phyloP scores from a whole-genome alignment of 164 flowering plant genomes.

The Stephania japonica region DNA sequence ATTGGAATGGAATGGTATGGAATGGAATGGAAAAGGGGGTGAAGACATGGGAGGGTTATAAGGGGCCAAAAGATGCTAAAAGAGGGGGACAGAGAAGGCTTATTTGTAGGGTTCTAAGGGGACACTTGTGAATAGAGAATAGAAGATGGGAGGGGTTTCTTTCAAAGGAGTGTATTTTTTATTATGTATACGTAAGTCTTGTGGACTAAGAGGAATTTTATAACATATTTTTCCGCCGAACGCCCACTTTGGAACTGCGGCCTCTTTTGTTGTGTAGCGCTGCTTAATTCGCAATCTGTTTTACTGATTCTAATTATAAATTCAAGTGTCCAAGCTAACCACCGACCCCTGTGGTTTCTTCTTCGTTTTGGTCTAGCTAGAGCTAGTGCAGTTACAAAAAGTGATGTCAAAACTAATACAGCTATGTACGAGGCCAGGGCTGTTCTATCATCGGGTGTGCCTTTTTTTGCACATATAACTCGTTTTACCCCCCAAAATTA shows the following conservation, averaged over 20 bases:
- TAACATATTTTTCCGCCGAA: slow-evolving; percentile 58
- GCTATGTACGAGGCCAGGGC: no score
- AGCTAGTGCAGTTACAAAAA: no score
- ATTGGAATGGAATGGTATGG: not conserved
- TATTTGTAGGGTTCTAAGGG: slow-evolving; percentile 63
- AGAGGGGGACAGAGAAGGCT: slow-evolving; percentile 44
- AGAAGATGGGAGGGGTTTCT: not conserved
- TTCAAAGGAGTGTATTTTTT: not conserved
- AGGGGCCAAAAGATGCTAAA: slow-evolving; percentile 19
- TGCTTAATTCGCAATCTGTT: not conserved
- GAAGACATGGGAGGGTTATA: slow-evolving; percentile 30
- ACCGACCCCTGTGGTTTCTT: not conserved
- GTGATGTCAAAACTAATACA: no score
- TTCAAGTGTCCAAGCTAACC: not conserved
- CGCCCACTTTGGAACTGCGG: slow-evolving; percentile 78
- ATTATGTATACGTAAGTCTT: slow-evolving; percentile 5
- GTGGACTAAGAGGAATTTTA: not conserved
- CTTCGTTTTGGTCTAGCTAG: no score
- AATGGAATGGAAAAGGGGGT: not conserved
- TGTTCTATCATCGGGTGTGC: no score
- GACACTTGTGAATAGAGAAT: slow-evolving; percentile 44
- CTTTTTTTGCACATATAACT: no score
- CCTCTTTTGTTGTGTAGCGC: slow-evolving; percentile 22
- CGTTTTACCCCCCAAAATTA: no score
- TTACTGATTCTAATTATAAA: not conserved